Evolutionary conservation across 352 stramenopile species (phyloP).

Genomic region (Phytophthora kernoviae): DNA sequence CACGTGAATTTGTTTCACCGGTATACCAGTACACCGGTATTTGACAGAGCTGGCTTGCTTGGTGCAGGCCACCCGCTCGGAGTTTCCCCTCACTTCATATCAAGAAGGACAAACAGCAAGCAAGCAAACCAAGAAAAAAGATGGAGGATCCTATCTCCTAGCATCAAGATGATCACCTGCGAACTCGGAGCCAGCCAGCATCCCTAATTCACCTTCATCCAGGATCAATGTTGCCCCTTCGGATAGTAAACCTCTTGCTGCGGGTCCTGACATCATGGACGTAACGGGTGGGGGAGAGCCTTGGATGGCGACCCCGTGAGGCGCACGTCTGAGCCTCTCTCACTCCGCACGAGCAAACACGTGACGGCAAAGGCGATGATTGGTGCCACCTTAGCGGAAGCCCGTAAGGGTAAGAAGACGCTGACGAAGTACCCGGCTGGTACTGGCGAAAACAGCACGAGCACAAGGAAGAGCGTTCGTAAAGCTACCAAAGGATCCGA

Average conservation of each 20-base stretch:
- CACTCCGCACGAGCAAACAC: constrained; percentile 4
- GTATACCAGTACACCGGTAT: constrained; percentile 2
- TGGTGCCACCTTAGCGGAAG: neutral
- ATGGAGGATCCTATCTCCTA: neutral
- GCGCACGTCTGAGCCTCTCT: constrained; percentile 1
- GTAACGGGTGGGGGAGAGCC: constrained; percentile 4
- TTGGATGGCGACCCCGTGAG: constrained; percentile 7
- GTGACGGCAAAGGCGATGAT: neutral
- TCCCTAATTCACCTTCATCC: neutral
- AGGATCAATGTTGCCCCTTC: neutral
- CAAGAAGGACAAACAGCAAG: neutral
- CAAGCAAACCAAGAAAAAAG: neutral
- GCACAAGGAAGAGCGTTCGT: neutral
- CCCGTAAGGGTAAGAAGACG: constrained; percentile 13
- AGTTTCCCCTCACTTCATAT: constrained; percentile 3
- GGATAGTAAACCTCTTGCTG: neutral
- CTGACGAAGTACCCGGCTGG: neutral
- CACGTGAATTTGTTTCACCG: neutral
- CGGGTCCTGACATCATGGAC: neutral
- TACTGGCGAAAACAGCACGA: neutral
- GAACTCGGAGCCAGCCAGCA: neutral
- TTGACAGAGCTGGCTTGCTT: neutral
- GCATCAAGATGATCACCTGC: neutral
- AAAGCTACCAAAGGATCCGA: neutral
- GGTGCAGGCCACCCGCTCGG: no score